Evolutionary conservation across 805 yeast species (phyloP).

Genomic region (Saturnispora silvae): DNA sequence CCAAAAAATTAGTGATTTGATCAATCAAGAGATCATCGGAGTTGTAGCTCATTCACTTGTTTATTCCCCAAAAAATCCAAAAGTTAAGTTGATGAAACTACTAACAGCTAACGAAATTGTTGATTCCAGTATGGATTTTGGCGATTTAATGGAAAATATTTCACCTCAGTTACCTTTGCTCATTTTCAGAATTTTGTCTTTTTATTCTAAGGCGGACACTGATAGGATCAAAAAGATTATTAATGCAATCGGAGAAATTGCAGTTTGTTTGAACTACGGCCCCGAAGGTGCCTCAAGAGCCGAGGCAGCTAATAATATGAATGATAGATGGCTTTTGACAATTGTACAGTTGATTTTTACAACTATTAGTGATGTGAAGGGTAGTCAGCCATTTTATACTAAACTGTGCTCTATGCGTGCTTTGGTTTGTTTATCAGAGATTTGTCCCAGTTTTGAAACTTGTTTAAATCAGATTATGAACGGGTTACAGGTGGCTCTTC

Average conservation of each 20-base stretch:
- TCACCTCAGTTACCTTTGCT: slow-evolving; percentile 6
- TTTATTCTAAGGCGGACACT: slow-evolving; percentile 28
- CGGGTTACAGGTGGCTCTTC: slow-evolving; percentile 72
- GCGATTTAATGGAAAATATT: slow-evolving; percentile 31
- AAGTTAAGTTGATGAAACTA: slow-evolving; percentile 5
- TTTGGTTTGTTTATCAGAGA: slow-evolving; percentile 51
- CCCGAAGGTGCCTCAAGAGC: slow-evolving; percentile 18
- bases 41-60: slow-evolving; percentile 7
- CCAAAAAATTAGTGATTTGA: slow-evolving; percentile 5
- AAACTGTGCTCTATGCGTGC: slow-evolving; percentile 67
- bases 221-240: slow-evolving; percentile 24
- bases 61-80: slow-evolving; percentile 4
- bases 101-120: slow-evolving; percentile 2
- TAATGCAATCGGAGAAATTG: slow-evolving; percentile 29
- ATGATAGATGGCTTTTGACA: slow-evolving; percentile 40
- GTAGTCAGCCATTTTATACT: slow-evolving; percentile 60
- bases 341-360: slow-evolving; percentile 73
- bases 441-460: slow-evolving; percentile 35
- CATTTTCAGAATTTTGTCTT: slow-evolving; percentile 23
- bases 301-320: slow-evolving; percentile 17
- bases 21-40: slow-evolving; percentile 2
- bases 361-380: slow-evolving; percentile 62
- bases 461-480: slow-evolving; percentile 78
- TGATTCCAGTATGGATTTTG: slow-evolving; percentile 12
- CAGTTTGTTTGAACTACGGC: slow-evolving; percentile 15